A percentile compares a stretch with the other conserved stretches of the same genome.
Evolutionary conservation across 2,329 filamentous ascomycete species (phyloP).

Genomic region (Pseudocercospora crystallina): DNA sequence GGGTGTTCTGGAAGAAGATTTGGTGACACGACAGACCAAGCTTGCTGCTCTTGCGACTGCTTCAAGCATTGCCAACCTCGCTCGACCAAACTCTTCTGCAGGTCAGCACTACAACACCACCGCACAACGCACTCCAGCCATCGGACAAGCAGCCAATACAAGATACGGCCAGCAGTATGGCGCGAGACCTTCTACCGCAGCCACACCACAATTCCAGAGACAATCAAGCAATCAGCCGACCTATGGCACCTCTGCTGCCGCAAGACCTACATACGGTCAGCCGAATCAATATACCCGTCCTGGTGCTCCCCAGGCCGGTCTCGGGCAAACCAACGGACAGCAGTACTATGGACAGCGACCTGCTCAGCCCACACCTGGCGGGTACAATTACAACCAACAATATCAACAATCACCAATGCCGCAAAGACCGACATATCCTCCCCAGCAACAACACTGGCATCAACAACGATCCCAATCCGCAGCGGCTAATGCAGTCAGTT

Average conservation of each 20-base stretch:
- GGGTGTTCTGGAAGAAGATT: constrained; percentile 82
- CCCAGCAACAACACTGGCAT: constrained; percentile 26
- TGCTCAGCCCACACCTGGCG: constrained; percentile 17
- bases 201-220: constrained; percentile 29
- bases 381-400: constrained; percentile 26
- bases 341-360: constrained; percentile 27
- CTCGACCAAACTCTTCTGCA: constrained; percentile 30
- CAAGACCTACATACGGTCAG: constrained; percentile 21
- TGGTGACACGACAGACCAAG: constrained; percentile 50
- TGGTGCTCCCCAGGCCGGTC: constrained; percentile 22
- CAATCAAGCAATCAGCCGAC: constrained; percentile 27
- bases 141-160: constrained; percentile 36
- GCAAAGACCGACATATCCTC: constrained; percentile 22
- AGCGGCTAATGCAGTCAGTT: constrained; percentile 26
- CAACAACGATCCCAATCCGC: constrained; percentile 25
- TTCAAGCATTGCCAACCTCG: constrained; percentile 30
- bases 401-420: constrained; percentile 25
- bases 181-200: constrained; percentile 26
- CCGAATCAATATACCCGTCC: constrained; percentile 32
- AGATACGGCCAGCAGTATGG: constrained; percentile 34
- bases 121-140: constrained; percentile 35
- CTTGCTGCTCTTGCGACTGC: constrained; percentile 35
- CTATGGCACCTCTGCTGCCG: constrained; percentile 30
- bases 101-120: constrained; percentile 35
- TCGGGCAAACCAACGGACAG: constrained; percentile 27